Base-by-base conservation (phyloP, 768 basidiomycete genomes). In the Nidula microcarpa region DNA sequence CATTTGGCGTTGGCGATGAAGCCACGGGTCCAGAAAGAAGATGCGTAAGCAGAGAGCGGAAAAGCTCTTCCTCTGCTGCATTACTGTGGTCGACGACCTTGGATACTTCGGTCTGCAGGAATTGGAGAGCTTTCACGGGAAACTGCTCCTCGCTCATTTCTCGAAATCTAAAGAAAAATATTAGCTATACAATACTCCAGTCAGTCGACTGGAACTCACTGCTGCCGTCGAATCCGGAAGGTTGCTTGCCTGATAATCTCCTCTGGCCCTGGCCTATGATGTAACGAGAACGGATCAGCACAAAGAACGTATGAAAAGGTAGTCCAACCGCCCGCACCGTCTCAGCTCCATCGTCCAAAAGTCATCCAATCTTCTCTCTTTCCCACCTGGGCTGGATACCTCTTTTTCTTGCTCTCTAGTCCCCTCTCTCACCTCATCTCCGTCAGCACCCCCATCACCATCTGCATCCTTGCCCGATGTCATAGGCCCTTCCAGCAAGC, bases 321-420 rank as follows among this genome's bases (percentile, higher is more conserved):
- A 43, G 46, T 34, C 4, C 3, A 33, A 46, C 0, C 23, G 9
- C 33, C 33, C 79, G 35, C 53, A 89, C 90, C 89, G 79, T 57
- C 76, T 64, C 35, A 92, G 63, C 35, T 70, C 73, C 84, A 91
- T 86, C 65, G 73, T 76, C 90, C 91, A 93, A 56, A 93, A 84
- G 65, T 91, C 90, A 61, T 87, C 83, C 64, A 92, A 57, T 54
- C 88, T 72, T 53, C 65, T 73, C 58, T 82, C 79, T 51, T 65
- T 70, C 35, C 61, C 58, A 51, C 5, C 50, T 4, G 23, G 4
- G 23, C 4, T 30, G 23, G 23, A 30, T 30, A 30, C 23, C 3
- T 30, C 23, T 30, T 30, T 30, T 30, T 30, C 23, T 30, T 30
- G 23, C 23, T 30, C 23, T 30, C 23, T 30, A 23, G 14, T 34